Conservation (phyloP, 1,284 basidiomycete genomes). For the Ceratobasidium sp. region DNA sequence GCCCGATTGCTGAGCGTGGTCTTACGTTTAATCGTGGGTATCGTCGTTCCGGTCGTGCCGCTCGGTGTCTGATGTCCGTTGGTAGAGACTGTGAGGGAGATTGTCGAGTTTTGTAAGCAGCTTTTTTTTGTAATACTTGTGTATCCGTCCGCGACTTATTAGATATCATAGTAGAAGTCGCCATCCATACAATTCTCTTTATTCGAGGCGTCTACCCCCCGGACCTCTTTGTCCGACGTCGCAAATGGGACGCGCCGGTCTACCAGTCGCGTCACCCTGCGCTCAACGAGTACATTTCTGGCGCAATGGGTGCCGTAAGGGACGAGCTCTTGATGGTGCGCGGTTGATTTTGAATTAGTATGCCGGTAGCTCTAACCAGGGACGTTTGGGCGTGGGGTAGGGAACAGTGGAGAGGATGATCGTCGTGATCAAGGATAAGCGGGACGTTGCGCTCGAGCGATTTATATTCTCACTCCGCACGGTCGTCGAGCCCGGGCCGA, state of each 20-base stretch:
- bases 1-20: too few relatives aligned
- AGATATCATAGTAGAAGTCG: slow-evolving; percentile 82
- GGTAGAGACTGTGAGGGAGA: slow-evolving; percentile 34
- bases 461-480: slow-evolving; percentile 76
- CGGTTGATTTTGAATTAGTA: neutral
- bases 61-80: neutral
- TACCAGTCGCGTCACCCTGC: slow-evolving; percentile 91
- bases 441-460: slow-evolving; percentile 62
- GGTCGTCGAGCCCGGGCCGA: slow-evolving; percentile 60
- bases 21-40: slow-evolving; percentile 38
- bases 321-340: slow-evolving; percentile 78
- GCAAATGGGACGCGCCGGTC: too few relatives aligned
- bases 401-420: slow-evolving; percentile 78
- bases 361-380: neutral
- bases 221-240: too few relatives aligned
- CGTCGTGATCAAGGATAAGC: slow-evolving; percentile 80
- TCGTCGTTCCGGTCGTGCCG: neutral
- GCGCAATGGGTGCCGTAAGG: slow-evolving; percentile 76
- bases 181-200: too few relatives aligned
- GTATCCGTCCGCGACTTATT: neutral
- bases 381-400: slow-evolving; percentile 55
- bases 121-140: neutral
- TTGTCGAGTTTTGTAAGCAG: slow-evolving; percentile 40
- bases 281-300: slow-evolving; percentile 87
- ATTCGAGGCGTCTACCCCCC: too few relatives aligned